These are phyloP conservation scores for Quercus robur DNA, from an alignment of 306 rosid species.

Conservation along the genomic window DNA sequence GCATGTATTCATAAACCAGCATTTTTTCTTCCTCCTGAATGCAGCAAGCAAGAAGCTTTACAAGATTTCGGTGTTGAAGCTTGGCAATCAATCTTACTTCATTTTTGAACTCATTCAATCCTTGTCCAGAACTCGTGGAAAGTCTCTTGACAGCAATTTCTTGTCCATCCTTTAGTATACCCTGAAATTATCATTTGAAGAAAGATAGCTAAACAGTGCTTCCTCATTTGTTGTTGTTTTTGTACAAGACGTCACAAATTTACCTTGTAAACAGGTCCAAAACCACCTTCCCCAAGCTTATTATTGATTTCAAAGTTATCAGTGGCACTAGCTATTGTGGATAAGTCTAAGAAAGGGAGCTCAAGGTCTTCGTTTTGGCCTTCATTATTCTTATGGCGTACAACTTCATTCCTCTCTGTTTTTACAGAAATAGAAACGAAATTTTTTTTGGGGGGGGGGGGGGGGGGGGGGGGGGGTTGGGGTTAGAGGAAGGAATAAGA, in stretches of 20 bases:
- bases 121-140: conserved; percentile 51
- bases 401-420: background rate
- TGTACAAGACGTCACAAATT: background rate
- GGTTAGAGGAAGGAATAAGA: too few species aligned
- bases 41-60: conserved; percentile 61
- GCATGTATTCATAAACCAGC: conserved; percentile 62
- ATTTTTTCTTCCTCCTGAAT: conserved; percentile 45
- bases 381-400: background rate
- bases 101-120: conserved; percentile 50
- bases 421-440: background rate
- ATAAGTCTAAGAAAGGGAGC: conserved; percentile 42
- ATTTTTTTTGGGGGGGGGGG: background rate
- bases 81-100: conserved; percentile 58
- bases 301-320: conserved; percentile 33
- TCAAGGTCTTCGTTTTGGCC: conserved; percentile 31
- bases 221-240: background rate
- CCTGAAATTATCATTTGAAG: conserved; percentile 27
- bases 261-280: conserved; percentile 60
- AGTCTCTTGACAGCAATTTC: conserved; percentile 69
- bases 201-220: too few species aligned
- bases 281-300: conserved; percentile 61
- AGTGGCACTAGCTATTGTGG: conserved; percentile 39
- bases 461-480: too few species aligned
- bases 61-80: conserved; percentile 73
- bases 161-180: conserved; percentile 39